A percentile compares a stretch with the other conserved stretches of the same genome.
These are phyloP conservation scores for Moringa oleifera DNA, from an alignment of 345 rosid genomes.

Conservation along the genomic window DNA sequence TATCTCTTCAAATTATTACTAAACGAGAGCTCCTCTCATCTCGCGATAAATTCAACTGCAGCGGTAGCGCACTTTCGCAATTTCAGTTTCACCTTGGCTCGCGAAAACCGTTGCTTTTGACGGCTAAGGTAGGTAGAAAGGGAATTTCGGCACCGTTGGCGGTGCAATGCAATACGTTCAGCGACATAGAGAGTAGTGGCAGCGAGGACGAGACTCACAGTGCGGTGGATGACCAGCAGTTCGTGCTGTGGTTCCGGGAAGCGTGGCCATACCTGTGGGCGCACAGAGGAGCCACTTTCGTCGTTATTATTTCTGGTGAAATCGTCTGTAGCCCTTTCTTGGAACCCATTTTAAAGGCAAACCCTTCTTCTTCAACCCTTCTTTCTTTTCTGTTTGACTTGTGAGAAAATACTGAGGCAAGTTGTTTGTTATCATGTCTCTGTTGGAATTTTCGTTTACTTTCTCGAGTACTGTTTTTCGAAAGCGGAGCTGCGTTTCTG, in stretches of 20 bases:
- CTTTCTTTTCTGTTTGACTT: not conserved
- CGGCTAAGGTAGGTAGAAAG: not conserved
- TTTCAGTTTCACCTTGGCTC: not conserved
- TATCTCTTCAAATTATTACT: not conserved
- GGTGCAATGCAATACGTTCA: slow-evolving; percentile 27
- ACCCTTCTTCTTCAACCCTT: not conserved
- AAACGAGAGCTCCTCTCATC: not conserved
- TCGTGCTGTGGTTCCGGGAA: slow-evolving; percentile 95
- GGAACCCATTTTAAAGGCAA: slow-evolving; percentile 74
- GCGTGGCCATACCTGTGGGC: slow-evolving; percentile 99
- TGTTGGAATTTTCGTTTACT: not conserved
- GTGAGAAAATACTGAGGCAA: not conserved
- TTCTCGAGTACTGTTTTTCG: not conserved
- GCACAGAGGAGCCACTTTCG: slow-evolving; percentile 70
- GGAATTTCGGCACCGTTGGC: not conserved
- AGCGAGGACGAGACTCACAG: slow-evolving; percentile 26
- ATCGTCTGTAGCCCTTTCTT: slow-evolving; percentile 48
- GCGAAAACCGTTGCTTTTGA: not conserved
- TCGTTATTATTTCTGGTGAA: slow-evolving; percentile 67
- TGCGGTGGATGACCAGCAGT: slow-evolving; percentile 53
- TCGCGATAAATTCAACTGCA: not conserved
- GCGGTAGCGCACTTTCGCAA: not conserved
- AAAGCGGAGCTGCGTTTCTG: not conserved
- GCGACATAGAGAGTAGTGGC: slow-evolving; percentile 27
- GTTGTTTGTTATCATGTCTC: not conserved